These are phyloP conservation scores for Aspergillus vadensis DNA, from an alignment of 2,329 filamentous ascomycete genomes.

Conservation along the genomic window DNA sequence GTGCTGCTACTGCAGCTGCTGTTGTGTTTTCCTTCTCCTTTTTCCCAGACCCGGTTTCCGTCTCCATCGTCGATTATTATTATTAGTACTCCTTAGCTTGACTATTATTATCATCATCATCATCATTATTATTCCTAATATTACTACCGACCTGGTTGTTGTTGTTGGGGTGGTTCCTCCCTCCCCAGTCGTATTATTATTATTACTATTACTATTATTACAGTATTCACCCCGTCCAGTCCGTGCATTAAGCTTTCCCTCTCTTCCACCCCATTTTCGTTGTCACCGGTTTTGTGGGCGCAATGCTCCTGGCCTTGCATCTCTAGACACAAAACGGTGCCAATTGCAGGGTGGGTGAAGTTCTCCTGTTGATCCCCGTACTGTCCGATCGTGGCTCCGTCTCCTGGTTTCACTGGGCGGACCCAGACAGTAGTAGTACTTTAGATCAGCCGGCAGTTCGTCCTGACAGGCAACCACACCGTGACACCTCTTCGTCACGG, in stretches of 20 bases:
- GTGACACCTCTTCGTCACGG: conserved; percentile 18
- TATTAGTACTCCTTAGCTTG: not conserved
- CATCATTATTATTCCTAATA: not conserved
- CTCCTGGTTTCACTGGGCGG: conserved; percentile 30
- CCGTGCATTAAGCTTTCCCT: conserved; percentile 7
- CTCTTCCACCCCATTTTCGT: not conserved
- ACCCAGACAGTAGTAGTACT: conserved; percentile 29
- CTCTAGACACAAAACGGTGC: not conserved
- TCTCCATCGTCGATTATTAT: not conserved
- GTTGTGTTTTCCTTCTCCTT: not conserved
- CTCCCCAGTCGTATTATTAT: not conserved
- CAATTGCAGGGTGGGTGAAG: conserved; percentile 9
- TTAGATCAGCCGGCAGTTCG: conserved; percentile 27
- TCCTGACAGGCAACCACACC: conserved; percentile 22
- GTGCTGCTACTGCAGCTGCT: not conserved
- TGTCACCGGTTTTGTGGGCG: not conserved
- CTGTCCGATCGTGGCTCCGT: conserved; percentile 10
- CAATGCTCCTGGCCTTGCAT: conserved; percentile 1
- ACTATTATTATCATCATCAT: not conserved
- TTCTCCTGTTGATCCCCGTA: not conserved
- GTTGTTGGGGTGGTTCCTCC: not conserved
- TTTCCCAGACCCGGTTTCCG: not conserved
- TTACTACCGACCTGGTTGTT: not conserved
- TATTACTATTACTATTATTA: not conserved
- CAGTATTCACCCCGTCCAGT: not conserved